Percentiles rank a stretch among this genome's conserved stretches.
Conservation (phyloP, 371 early-diverging fungal species). For the Mortierella sp. region DNA sequence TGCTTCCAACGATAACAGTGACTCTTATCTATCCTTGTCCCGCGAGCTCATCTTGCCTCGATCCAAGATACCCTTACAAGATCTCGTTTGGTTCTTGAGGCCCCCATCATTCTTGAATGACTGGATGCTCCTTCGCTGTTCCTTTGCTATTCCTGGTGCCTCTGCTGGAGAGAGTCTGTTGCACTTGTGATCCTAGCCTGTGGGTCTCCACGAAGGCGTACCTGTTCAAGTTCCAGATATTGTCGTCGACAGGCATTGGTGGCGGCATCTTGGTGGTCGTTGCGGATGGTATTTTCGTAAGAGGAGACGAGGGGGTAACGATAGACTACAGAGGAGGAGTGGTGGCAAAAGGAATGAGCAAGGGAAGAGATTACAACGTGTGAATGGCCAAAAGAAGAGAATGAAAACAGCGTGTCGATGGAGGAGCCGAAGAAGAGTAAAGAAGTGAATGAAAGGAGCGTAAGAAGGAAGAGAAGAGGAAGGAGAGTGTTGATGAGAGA, state of each 20-base stretch:
- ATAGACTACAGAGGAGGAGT: not conserved
- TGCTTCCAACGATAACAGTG: no score
- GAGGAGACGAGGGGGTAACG: not conserved
- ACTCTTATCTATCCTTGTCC: no score
- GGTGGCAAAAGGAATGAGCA: not conserved
- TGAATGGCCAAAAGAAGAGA: not conserved
- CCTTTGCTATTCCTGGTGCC: not conserved
- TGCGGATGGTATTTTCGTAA: constrained; percentile 6
- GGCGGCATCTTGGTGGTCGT: constrained; percentile 38
- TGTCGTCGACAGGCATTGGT: constrained; percentile 56
- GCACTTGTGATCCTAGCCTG: not conserved
- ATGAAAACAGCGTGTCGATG: not conserved
- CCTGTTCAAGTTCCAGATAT: constrained; percentile 58
- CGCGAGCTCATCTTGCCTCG: no score
- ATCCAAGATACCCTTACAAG: no score
- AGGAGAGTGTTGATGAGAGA: not conserved
- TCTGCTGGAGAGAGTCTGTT: no score
- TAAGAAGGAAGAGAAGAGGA: not conserved
- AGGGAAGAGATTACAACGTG: not conserved
- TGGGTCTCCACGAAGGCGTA: not conserved
- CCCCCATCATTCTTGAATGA: not conserved
- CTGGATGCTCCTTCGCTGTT: not conserved
- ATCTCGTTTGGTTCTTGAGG: no score
- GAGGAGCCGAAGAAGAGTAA: not conserved
- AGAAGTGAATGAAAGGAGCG: not conserved